A percentile compares a stretch with the other conserved stretches of the same genome.
phyloP scores from a whole-genome alignment of 139 green algal species.

The Desmodesmus armatus region DNA sequence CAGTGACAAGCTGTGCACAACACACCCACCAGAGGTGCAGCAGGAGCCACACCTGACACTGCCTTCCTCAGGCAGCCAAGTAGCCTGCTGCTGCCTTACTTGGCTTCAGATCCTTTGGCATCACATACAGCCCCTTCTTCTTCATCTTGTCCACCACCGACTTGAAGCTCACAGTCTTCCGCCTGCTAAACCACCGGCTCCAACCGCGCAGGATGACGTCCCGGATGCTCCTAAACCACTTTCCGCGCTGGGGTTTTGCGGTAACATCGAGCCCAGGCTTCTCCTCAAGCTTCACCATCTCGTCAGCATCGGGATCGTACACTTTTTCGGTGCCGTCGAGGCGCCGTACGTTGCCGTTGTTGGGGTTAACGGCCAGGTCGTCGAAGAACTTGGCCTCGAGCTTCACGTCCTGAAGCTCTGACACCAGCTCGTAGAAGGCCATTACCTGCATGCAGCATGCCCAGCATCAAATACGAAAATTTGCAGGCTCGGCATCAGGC shows the following conservation, averaged over 20 bases:
- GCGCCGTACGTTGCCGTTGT: background rate
- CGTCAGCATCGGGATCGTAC: background rate
- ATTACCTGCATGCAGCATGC: no score
- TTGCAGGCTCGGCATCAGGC: no score
- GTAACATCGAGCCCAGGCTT: constrained; percentile 4
- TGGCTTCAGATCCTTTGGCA: no score
- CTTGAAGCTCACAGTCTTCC: background rate
- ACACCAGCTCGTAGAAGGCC: constrained; percentile 23
- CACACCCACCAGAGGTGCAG: no score
- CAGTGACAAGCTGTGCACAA: no score
- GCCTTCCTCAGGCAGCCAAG: no score
- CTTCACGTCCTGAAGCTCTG: constrained; percentile 23
- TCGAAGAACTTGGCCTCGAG: constrained; percentile 29
- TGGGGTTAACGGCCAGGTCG: background rate
- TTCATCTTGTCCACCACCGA: constrained; percentile 4
- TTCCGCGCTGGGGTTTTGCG: constrained; percentile 1
- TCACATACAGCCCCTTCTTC: background rate
- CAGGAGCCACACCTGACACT: no score
- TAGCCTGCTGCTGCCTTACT: no score
- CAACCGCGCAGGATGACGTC: constrained; percentile 6
- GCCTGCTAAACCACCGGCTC: constrained; percentile 26
- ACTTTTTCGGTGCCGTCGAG: background rate
- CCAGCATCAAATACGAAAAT: no score
- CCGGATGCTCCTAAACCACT: background rate
- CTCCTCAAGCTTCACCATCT: background rate